A percentile compares a stretch with the other conserved stretches of the same genome.
These are phyloP conservation scores for Populus ilicifolia DNA, from an alignment of 345 rosid genomes.

Conservation along the genomic window DNA sequence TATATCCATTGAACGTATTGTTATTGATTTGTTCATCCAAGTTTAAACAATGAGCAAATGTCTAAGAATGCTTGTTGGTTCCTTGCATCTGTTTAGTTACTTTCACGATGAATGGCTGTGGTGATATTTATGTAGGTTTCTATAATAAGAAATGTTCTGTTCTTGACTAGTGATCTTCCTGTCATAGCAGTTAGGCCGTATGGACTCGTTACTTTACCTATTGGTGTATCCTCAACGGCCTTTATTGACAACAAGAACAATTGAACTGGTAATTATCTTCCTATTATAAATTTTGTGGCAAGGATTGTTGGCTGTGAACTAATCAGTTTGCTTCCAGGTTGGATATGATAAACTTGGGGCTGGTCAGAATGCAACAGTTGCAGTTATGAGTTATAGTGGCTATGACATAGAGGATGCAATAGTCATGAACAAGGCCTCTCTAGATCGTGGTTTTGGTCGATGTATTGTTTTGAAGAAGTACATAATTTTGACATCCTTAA, in stretches of 20 bases:
- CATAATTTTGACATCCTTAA: not conserved
- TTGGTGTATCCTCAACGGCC: slow-evolving; percentile 96
- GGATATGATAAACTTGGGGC: slow-evolving; percentile 98
- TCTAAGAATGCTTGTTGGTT: not conserved
- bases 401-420: slow-evolving; percentile 98
- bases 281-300: not conserved
- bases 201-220: slow-evolving; percentile 83
- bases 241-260: slow-evolving; percentile 86
- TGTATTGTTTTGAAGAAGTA: slow-evolving; percentile 95
- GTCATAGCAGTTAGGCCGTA: slow-evolving; percentile 56
- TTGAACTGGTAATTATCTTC: slow-evolving; percentile 65
- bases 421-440: slow-evolving; percentile 92
- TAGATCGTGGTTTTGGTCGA: slow-evolving; percentile 98
- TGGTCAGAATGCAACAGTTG: slow-evolving; percentile 98
- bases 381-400: slow-evolving; percentile 93
- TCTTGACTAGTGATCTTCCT: not conserved
- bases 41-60: not conserved
- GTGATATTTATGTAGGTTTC: not conserved
- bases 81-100: not conserved
- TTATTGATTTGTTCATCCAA: not conserved
- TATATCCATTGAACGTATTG: not conserved
- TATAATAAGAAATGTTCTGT: not conserved
- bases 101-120: not conserved
- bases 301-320: slow-evolving; percentile 13
- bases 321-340: slow-evolving; percentile 49